A percentile compares a stretch with the other conserved stretches of the same genome.
Evolutionary conservation across 495 filamentous ascomycete species (phyloP).

Genomic region (Staphylotrichum tortipilum): DNA sequence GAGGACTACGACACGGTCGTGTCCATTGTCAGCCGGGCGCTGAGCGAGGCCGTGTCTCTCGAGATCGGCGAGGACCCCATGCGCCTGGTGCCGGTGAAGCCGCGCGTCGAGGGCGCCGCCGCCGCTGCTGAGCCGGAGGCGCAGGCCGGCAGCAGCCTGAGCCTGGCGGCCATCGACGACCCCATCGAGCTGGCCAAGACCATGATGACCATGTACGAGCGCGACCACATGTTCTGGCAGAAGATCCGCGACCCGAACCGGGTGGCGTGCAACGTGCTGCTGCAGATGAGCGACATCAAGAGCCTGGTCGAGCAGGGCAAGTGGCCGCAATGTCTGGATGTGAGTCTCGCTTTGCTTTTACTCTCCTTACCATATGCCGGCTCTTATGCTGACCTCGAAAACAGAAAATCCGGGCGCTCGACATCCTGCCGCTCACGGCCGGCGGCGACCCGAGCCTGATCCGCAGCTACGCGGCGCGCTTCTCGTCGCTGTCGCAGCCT

Average conservation of each 20-base stretch:
- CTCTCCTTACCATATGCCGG: not conserved
- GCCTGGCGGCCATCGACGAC: slow-evolving; percentile 79
- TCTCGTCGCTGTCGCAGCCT: slow-evolving; percentile 61
- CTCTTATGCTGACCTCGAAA: slow-evolving; percentile 5
- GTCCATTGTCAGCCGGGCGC: slow-evolving; percentile 75
- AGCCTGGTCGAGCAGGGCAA: slow-evolving; percentile 54
- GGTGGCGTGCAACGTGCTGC: slow-evolving; percentile 59
- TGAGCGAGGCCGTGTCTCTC: slow-evolving; percentile 76
- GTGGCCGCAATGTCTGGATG: slow-evolving; percentile 75
- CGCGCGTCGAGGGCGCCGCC: slow-evolving; percentile 36
- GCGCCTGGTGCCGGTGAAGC: slow-evolving; percentile 70
- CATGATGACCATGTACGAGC: slow-evolving; percentile 73
- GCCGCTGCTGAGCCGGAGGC: slow-evolving; percentile 22
- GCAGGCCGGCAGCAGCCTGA: slow-evolving; percentile 53
- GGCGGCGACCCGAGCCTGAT: slow-evolving; percentile 62
- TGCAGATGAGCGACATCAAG: slow-evolving; percentile 74
- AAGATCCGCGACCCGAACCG: slow-evolving; percentile 59
- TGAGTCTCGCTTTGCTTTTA: slow-evolving; percentile 5
- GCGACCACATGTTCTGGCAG: slow-evolving; percentile 62
- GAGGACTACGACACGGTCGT: slow-evolving; percentile 91
- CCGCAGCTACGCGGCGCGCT: slow-evolving; percentile 65
- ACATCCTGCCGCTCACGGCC: slow-evolving; percentile 69
- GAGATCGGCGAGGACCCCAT: slow-evolving; percentile 70
- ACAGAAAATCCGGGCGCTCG: slow-evolving; percentile 62
- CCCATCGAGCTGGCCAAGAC: slow-evolving; percentile 67